Percentiles rank a stretch among this genome's conserved stretches.
These are phyloP conservation scores for Entomophthora muscae DNA, from an alignment of 371 early-diverging fungal species.

Conservation along the genomic window DNA sequence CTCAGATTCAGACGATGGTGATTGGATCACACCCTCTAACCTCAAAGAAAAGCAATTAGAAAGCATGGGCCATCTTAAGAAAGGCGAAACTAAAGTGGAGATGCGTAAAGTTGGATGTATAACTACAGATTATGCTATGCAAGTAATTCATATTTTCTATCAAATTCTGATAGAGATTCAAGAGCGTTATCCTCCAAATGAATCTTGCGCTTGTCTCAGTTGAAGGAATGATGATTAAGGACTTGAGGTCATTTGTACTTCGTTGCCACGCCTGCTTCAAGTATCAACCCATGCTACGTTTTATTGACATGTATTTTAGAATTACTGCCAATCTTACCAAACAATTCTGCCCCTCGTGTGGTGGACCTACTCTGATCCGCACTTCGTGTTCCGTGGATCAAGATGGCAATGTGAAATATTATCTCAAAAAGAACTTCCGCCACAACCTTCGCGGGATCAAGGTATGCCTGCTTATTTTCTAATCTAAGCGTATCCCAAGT, in stretches of 20 bases:
- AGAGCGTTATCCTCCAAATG: constrained; percentile 88
- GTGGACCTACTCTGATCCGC: constrained; percentile 70
- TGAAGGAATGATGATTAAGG: constrained; percentile 63
- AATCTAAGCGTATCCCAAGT: constrained; percentile 17
- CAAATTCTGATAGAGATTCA: constrained; percentile 2
- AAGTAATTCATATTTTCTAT: constrained; percentile 21
- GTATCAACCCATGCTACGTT: constrained; percentile 19
- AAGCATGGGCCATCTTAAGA: constrained; percentile 22
- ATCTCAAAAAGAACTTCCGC: constrained; percentile 78
- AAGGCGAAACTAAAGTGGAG: constrained; percentile 20
- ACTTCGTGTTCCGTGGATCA: constrained; percentile 64
- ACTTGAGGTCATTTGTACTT: constrained; percentile 72
- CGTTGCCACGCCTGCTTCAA: constrained; percentile 90
- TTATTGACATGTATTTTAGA: constrained; percentile 14
- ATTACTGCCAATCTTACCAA: constrained; percentile 70
- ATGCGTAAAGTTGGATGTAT: constrained; percentile 68
- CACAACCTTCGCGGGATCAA: constrained; percentile 79
- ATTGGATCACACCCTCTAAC: constrained; percentile 91
- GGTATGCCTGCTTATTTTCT: constrained; percentile 18
- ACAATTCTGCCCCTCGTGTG: constrained; percentile 89
- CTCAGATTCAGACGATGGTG: constrained; percentile 52
- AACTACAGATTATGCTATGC: constrained; percentile 92
- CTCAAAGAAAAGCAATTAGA: constrained; percentile 42
- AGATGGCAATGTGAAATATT: constrained; percentile 56
- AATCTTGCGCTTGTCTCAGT: constrained; percentile 61